Conservation (phyloP, 1,284 basidiomycete species). For the Inonotus hispidus region DNA sequence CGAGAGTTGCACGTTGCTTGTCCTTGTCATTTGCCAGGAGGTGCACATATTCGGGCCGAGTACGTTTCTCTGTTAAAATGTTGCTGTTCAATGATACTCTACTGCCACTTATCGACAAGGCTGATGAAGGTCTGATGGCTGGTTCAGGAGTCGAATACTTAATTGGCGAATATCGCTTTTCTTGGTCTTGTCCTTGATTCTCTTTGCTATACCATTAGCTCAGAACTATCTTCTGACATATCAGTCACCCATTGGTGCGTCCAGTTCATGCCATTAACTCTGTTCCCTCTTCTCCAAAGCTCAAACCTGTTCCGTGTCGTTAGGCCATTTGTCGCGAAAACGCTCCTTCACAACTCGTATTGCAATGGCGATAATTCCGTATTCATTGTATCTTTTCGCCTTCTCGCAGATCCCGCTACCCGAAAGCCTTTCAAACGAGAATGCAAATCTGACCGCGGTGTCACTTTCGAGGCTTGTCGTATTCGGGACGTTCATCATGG, state of each 20-base stretch:
- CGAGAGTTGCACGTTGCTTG: conserved; percentile 62
- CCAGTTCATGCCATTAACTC: not conserved
- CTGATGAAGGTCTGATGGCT: not conserved
- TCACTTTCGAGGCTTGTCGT: conserved; percentile 64
- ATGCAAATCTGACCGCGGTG: conserved; percentile 32
- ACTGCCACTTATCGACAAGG: not conserved
- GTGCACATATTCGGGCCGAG: conserved; percentile 44
- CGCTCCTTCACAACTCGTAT: conserved; percentile 32
- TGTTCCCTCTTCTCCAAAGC: not conserved
- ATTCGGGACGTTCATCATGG: conserved; percentile 66
- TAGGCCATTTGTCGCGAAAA: conserved; percentile 27
- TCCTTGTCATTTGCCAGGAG: conserved; percentile 62
- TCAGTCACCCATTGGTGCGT: conserved; percentile 14
- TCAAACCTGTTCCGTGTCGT: not conserved
- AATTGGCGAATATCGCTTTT: conserved; percentile 62
- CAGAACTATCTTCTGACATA: conserved; percentile 54
- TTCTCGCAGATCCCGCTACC: conserved; percentile 67
- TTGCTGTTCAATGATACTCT: not conserved
- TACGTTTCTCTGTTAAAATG: conserved; percentile 30
- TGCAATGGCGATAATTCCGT: conserved; percentile 43
- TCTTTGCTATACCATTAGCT: conserved; percentile 55
- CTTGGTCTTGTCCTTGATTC: conserved; percentile 48
- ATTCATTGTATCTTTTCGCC: conserved; percentile 49
- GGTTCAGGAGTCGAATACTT: conserved; percentile 46
- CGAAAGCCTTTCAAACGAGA: conserved; percentile 36